Percentiles rank a stretch among this genome's conserved stretches.
phyloP scores from a whole-genome alignment of 73 alveolate species.

The Blepharisma japonicum region DNA sequence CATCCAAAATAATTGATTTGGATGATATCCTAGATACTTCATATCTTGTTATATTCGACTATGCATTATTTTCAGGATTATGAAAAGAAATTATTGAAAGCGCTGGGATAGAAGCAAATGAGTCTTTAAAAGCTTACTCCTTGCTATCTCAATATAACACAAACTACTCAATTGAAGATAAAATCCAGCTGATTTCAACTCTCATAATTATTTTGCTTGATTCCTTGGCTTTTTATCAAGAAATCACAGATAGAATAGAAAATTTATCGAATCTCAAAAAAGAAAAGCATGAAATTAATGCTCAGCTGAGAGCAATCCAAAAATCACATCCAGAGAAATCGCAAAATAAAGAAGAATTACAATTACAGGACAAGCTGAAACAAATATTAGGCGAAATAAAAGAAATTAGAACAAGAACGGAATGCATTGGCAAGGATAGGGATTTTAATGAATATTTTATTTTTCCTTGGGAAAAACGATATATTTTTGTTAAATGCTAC shows the following conservation, averaged over 20 bases:
- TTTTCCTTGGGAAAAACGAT: slow-evolving; percentile 1
- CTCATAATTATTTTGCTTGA: slow-evolving; percentile 13
- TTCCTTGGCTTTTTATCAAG: neutral
- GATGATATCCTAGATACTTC: neutral
- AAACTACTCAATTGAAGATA: neutral
- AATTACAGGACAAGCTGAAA: neutral
- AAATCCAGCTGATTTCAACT: neutral
- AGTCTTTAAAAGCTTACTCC: neutral
- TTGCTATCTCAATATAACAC: neutral
- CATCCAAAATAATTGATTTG: neutral
- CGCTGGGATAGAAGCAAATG: neutral
- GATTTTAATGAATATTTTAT: neutral
- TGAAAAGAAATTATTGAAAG: neutral
- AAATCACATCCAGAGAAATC: neutral
- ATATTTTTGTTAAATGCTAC: neutral
- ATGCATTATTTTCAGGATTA: neutral
- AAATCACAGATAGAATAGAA: neutral
- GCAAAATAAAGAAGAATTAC: neutral
- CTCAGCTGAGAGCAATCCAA: neutral
- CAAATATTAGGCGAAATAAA: neutral
- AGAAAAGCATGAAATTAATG: neutral
- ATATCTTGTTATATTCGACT: neutral
- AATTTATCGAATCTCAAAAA: neutral
- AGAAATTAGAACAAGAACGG: neutral
- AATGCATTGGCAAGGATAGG: neutral